These are phyloP conservation scores for Tetracentron sinense DNA, from an alignment of 164 flowering plant species.

Conservation along the genomic window DNA sequence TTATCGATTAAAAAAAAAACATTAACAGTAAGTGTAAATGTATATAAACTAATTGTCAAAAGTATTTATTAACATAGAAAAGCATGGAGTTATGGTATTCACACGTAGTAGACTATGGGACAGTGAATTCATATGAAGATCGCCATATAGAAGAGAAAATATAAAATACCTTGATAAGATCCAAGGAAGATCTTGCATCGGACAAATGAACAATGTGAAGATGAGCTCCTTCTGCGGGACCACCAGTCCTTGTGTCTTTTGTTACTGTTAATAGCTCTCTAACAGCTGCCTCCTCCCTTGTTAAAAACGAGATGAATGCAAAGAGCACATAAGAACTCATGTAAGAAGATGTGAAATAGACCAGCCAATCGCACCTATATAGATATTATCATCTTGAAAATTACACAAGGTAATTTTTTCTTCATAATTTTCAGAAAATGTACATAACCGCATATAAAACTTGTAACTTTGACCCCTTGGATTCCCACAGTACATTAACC, in stretches of 20 bases:
- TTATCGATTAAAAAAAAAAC: no score
- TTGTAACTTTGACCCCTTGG: background rate
- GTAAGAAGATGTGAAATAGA: background rate
- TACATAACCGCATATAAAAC: background rate
- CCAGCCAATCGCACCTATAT: background rate
- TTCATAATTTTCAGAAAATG: background rate
- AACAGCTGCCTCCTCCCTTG: constrained; percentile 94
- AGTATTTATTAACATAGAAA: background rate
- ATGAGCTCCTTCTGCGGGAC: constrained; percentile 85
- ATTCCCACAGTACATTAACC: no score
- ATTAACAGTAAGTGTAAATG: no score
- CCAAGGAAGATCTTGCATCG: constrained; percentile 74
- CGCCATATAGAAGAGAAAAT: background rate
- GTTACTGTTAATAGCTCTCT: constrained; percentile 62
- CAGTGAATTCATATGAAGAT: background rate
- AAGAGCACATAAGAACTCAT: constrained; percentile 5
- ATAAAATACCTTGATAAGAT: constrained; percentile 67
- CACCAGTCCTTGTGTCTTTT: constrained; percentile 62
- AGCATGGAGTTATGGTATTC: no score
- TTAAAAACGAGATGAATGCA: constrained; percentile 3
- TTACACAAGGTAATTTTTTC: no score
- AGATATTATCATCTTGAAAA: background rate
- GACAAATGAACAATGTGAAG: constrained; percentile 96
- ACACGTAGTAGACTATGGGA: no score
- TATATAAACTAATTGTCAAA: no score